Conservation (phyloP, 2,329 filamentous ascomycete genomes). For the Aspergillus fumigatiaffinis region DNA sequence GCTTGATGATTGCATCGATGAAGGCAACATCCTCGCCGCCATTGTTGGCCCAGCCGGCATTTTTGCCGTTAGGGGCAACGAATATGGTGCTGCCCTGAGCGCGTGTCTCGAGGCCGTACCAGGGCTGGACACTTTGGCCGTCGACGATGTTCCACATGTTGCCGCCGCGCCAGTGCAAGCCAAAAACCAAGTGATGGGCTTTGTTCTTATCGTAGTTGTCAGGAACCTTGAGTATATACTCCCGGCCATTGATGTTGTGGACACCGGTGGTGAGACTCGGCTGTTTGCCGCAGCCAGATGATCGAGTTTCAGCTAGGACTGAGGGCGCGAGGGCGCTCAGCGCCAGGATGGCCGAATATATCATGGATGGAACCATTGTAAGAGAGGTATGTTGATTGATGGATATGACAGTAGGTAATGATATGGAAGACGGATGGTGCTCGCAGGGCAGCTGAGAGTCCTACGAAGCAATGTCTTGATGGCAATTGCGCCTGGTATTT, state of each 20-base stretch:
- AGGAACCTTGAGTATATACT: slow-evolving; percentile 13
- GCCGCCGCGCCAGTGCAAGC: slow-evolving; percentile 41
- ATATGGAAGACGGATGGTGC: background rate
- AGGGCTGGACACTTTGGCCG: slow-evolving; percentile 28
- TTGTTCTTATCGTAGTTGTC: slow-evolving; percentile 37
- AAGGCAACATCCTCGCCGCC: slow-evolving; percentile 43
- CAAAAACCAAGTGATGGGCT: slow-evolving; percentile 42
- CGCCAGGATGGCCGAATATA: background rate
- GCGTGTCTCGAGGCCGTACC: slow-evolving; percentile 40
- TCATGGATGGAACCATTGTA: background rate
- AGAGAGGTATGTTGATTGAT: background rate
- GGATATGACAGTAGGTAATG: background rate
- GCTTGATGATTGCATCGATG: slow-evolving; percentile 37
- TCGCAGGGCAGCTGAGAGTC: background rate
- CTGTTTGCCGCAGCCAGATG: slow-evolving; percentile 12
- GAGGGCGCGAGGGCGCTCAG: background rate
- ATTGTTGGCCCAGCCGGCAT: slow-evolving; percentile 42
- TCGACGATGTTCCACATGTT: slow-evolving; percentile 36
- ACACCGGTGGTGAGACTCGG: slow-evolving; percentile 9
- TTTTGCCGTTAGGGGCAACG: slow-evolving; percentile 42
- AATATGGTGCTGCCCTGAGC: slow-evolving; percentile 41
- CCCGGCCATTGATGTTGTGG: slow-evolving; percentile 10
- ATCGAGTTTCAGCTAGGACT: background rate
- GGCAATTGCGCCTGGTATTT: background rate
- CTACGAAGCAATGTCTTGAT: background rate